These are phyloP conservation scores for Carnegiea gigantea DNA, from an alignment of 179 eudicot genomes.

Conservation along the genomic window DNA sequence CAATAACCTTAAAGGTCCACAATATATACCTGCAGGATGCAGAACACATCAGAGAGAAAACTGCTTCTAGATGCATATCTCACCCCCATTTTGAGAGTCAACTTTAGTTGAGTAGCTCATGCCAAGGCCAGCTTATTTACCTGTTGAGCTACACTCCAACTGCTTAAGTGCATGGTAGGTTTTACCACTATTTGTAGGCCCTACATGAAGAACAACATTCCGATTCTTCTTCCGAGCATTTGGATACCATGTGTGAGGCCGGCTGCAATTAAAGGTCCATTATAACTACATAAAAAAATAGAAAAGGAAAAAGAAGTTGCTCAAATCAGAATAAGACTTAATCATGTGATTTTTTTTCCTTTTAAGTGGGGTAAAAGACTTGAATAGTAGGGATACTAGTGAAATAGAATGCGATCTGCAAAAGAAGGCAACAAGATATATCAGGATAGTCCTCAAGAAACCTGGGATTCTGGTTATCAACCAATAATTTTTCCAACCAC, in stretches of 20 bases:
- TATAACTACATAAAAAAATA: not conserved
- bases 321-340: not conserved
- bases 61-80: conserved; percentile 10
- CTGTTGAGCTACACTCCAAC: conserved; percentile 82
- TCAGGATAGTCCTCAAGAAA: not conserved
- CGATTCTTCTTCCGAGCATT: conserved; percentile 76
- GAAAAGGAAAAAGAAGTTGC: not conserved
- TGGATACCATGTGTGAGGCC: conserved; percentile 97
- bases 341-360: not conserved
- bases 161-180: conserved; percentile 83
- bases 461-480: not conserved
- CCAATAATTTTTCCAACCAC: not conserved
- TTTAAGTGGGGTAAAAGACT: not conserved
- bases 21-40: conserved; percentile 66
- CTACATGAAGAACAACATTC: conserved; percentile 78
- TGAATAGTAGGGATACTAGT: not conserved
- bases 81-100: not conserved
- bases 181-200: conserved; percentile 98
- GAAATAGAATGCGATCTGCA: not conserved
- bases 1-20: conserved; percentile 92
- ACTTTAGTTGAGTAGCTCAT: not conserved
- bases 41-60: conserved; percentile 8
- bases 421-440: not conserved
- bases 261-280: conserved; percentile 36
- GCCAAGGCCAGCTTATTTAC: conserved; percentile 34